Base-by-base conservation (phyloP, 1,284 basidiomycete species). In the Pseudozyma pruni region DNA sequence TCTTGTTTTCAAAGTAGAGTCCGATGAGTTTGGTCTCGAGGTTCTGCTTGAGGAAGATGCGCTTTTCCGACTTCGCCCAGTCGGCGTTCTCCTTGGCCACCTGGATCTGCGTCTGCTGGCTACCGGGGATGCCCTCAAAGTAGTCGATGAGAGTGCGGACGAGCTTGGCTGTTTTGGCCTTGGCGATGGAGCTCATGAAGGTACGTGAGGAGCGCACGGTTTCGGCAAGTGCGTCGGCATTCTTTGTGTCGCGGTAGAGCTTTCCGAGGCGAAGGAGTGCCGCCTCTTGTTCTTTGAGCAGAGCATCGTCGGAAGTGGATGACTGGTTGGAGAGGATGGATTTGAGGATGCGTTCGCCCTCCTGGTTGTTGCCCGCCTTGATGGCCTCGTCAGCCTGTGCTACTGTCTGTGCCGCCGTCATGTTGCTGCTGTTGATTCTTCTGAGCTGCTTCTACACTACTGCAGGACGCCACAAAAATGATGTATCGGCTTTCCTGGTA, bases 121-220 rank as follows among this genome's bases (percentile, higher is more conserved):
- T 90, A 76, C 89, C 85, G 0, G 92, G 89, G 58, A 94, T 93
- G 23, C 86, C 79, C 29, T 86, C 86, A 85, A 98, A 96, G 85
- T 90, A 91, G 83, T 92, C 91, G 77, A 98, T 91, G 34, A 98
- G 87, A 4, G 93, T 93, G 50, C 94, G 90, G 50, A 80, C 71
- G 20, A 98, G 88, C 85, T 97, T 97, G 3, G 95, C 94, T 0
- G 95, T 97, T 85, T 98, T 98, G 8, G 96, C 95, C 84, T 98
- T 98, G 23, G 95, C 94, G 1, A 94, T 93, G 14, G 91, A 90
- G 0, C 91, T 90, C 89, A 97, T 93, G 85, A 96, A 95, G 0
- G 90, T 87, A 51, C 94, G 86, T 0, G 93, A 95, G 29, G 90
- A 87, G 0, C 89, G 90, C 52, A 98, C 92, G 13, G 96, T 89